Evolutionary conservation across 2,329 filamentous ascomycete genomes (phyloP).

Genomic region (Dothiorella sarmentorum): DNA sequence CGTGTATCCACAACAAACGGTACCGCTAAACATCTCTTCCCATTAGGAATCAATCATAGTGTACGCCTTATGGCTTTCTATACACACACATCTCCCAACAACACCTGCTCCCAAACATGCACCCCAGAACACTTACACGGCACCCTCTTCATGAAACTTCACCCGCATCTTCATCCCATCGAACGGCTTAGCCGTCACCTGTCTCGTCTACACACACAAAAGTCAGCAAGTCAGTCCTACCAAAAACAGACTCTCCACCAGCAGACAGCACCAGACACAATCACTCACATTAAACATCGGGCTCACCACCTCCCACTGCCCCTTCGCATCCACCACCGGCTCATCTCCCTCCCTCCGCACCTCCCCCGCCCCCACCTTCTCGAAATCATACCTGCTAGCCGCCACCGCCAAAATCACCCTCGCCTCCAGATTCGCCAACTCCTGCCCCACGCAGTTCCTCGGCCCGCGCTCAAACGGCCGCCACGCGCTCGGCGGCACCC

Average conservation of each 20-base stretch:
- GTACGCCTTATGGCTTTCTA: no score
- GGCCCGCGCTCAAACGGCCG: conserved; percentile 41
- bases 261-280: neutral
- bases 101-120: no score
- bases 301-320: conserved; percentile 29
- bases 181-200: conserved; percentile 32
- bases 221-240: neutral
- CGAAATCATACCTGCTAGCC: conserved; percentile 28
- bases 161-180: conserved; percentile 30
- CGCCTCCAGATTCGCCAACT: conserved; percentile 36
- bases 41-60: no score
- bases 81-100: no score
- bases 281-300: conserved; percentile 36
- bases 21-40: no score
- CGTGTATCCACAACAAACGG: no score
- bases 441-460: conserved; percentile 38
- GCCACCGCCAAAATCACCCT: conserved; percentile 28
- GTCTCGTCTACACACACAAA: conserved; percentile 25
- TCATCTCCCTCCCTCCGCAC: conserved; percentile 26
- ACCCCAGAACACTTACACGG: no score
- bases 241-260: no score
- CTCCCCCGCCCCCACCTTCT: conserved; percentile 34
- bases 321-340: conserved; percentile 29
- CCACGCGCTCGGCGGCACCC: conserved; percentile 25
- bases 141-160: neutral